Percentiles rank a stretch among this genome's conserved stretches.
Evolutionary conservation across 1,139 yeast genomes (phyloP).

Genomic region (Saccharomyces hybrid): DNA sequence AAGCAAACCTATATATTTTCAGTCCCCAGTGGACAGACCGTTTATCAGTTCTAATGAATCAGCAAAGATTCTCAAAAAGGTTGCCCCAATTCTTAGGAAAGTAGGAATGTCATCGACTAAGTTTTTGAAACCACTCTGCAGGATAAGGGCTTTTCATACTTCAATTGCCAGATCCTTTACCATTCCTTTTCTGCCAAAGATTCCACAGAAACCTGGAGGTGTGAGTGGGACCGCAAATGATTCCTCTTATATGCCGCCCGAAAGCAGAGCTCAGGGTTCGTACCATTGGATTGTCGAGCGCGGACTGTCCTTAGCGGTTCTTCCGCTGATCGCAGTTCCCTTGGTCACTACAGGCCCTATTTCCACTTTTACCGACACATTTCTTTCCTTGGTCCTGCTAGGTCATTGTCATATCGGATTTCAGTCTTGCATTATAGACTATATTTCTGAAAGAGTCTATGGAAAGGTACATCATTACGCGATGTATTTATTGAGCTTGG

Average conservation of each 20-base stretch:
- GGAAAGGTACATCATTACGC: constrained; percentile 56
- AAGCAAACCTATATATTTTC: not conserved
- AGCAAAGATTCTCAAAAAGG: not conserved
- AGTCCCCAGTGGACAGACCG: not conserved
- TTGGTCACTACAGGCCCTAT: constrained; percentile 46
- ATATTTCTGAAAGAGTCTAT: constrained; percentile 62
- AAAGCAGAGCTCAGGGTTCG: constrained; percentile 51
- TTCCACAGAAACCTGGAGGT: constrained; percentile 69
- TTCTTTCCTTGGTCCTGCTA: constrained; percentile 46
- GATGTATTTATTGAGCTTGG: constrained; percentile 50
- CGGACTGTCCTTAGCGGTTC: constrained; percentile 45
- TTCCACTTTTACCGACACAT: constrained; percentile 47
- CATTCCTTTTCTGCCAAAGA: constrained; percentile 38
- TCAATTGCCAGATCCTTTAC: constrained; percentile 17
- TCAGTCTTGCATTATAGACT: constrained; percentile 38
- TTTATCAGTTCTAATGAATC: not conserved
- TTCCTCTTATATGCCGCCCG: constrained; percentile 51
- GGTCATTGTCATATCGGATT: constrained; percentile 62
- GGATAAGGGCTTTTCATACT: not conserved
- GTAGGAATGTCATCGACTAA: not conserved
- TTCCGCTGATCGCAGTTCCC: constrained; percentile 56
- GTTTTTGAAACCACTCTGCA: not conserved
- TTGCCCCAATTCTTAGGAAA: not conserved
- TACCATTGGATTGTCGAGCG: constrained; percentile 67
- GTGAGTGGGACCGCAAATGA: constrained; percentile 68